Conservation (phyloP, 2,329 filamentous ascomycete genomes). For the Phialophora verrucosa region DNA sequence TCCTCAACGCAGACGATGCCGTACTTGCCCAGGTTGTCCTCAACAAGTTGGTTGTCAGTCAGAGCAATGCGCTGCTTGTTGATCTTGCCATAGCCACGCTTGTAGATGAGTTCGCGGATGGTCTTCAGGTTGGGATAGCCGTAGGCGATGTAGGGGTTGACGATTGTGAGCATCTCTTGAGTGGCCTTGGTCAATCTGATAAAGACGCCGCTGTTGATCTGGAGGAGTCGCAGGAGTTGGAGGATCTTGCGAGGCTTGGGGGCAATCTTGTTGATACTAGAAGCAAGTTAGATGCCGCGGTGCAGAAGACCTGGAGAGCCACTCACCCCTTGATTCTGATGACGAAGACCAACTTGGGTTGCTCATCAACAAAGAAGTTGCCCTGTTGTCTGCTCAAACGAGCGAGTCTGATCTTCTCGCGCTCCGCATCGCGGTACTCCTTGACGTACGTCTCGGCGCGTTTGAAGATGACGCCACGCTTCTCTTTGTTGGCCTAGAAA, state of each 20-base stretch:
- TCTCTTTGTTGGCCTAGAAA: slow-evolving; percentile 91
- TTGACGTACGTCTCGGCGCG: slow-evolving; percentile 99
- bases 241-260: slow-evolving; percentile 99
- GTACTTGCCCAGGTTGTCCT: slow-evolving; percentile 96
- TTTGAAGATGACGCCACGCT: slow-evolving; percentile 99
- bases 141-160: slow-evolving; percentile 99
- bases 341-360: slow-evolving; percentile 96
- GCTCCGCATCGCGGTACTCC: slow-evolving; percentile 98
- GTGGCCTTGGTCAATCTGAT: slow-evolving; percentile 97
- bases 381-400: slow-evolving; percentile 90
- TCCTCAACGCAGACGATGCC: slow-evolving; percentile 99
- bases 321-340: slow-evolving; percentile 95
- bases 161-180: slow-evolving; percentile 93
- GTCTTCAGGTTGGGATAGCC: slow-evolving; percentile 99
- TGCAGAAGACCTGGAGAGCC: background rate
- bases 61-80: slow-evolving; percentile 97
- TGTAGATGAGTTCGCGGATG: slow-evolving; percentile 99
- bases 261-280: slow-evolving; percentile 99
- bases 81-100: slow-evolving; percentile 99
- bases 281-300: slow-evolving; percentile 19
- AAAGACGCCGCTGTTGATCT: slow-evolving; percentile 99
- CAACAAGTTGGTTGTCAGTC: slow-evolving; percentile 97
- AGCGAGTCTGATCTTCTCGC: slow-evolving; percentile 93
- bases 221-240: slow-evolving; percentile 97
- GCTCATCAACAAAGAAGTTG: slow-evolving; percentile 90